Percentiles rank a stretch among this genome's conserved stretches.
These are phyloP conservation scores for Debaryomyces tyrocola DNA, from an alignment of 805 yeast species.

Conservation along the genomic window DNA sequence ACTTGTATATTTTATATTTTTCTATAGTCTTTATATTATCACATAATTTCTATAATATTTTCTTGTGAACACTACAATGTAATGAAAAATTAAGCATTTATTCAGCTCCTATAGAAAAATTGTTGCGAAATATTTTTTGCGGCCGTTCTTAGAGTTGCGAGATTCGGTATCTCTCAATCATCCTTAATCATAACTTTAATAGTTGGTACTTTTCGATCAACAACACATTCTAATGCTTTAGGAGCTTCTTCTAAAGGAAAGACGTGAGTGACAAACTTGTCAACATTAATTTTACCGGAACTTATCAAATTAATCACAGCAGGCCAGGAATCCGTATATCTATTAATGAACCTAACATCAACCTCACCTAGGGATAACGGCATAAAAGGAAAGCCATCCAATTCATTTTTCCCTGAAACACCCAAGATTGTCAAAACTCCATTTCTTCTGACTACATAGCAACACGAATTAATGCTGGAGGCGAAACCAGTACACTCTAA, in stretches of 20 bases:
- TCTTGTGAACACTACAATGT: no score
- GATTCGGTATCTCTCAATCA: neutral
- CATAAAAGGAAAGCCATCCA: slow-evolving; percentile 20
- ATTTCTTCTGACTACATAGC: slow-evolving; percentile 13
- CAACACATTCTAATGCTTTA: slow-evolving; percentile 19
- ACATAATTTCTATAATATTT: no score
- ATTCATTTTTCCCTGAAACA: slow-evolving; percentile 15
- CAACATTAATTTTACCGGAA: slow-evolving; percentile 9
- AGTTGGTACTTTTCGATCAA: slow-evolving; percentile 20
- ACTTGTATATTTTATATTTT: no score
- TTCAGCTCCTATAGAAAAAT: no score
- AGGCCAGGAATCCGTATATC: slow-evolving; percentile 14
- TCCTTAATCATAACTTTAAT: slow-evolving; percentile 19
- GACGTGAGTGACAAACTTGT: slow-evolving; percentile 18
- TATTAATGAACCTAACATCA: slow-evolving; percentile 18
- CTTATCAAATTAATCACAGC: slow-evolving; percentile 17
- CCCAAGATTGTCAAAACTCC: slow-evolving; percentile 20
- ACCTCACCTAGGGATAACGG: slow-evolving; percentile 13
- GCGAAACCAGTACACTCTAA: slow-evolving; percentile 23
- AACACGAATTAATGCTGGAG: slow-evolving; percentile 16
- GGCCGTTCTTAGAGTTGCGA: no score
- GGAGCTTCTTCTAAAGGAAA: slow-evolving; percentile 19
- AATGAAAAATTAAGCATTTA: no score
- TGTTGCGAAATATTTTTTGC: no score
- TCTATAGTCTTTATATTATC: no score